phyloP scores from a whole-genome alignment of 2,329 filamentous ascomycete genomes.

The Ophiostoma sp. region DNA sequence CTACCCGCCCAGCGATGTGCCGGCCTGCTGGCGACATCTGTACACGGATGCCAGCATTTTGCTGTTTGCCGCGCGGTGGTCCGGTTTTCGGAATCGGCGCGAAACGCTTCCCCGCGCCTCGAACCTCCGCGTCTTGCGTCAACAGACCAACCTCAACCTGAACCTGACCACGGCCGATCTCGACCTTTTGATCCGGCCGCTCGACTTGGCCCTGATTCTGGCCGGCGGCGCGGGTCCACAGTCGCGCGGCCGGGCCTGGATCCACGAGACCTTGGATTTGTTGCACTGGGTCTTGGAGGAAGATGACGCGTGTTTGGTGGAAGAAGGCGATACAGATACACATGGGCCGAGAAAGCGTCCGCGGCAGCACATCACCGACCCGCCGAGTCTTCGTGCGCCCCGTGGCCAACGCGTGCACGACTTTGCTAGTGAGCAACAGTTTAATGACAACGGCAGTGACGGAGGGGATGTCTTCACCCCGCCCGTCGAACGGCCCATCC shows the following conservation, averaged over 20 bases:
- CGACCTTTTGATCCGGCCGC: conserved; percentile 58
- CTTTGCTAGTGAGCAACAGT: conserved; percentile 18
- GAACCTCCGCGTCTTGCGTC: too few relatives aligned
- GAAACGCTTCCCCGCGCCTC: neutral
- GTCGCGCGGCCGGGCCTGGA: conserved; percentile 50
- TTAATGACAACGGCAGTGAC: neutral
- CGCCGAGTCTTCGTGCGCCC: neutral
- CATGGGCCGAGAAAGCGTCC: neutral
- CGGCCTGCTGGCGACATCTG: conserved; percentile 66
- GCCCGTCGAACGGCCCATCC: conserved; percentile 45
- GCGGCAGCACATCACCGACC: neutral
- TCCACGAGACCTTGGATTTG: conserved; percentile 52
- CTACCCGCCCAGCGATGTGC: conserved; percentile 67
- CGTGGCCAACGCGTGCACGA: neutral
- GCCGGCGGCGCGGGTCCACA: conserved; percentile 60
- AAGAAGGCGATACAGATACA: neutral
- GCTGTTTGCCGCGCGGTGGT: conserved; percentile 47
- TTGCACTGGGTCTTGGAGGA: conserved; percentile 39
- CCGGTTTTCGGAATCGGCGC: neutral
- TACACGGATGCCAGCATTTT: conserved; percentile 71
- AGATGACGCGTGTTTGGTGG: neutral
- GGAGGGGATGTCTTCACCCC: conserved; percentile 40
- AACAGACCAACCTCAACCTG: neutral
- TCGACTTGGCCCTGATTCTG: conserved; percentile 78
- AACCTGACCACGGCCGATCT: conserved; percentile 37